These are phyloP conservation scores for Parachlorella kessleri DNA, from an alignment of 139 green algal genomes.

Conservation along the genomic window DNA sequence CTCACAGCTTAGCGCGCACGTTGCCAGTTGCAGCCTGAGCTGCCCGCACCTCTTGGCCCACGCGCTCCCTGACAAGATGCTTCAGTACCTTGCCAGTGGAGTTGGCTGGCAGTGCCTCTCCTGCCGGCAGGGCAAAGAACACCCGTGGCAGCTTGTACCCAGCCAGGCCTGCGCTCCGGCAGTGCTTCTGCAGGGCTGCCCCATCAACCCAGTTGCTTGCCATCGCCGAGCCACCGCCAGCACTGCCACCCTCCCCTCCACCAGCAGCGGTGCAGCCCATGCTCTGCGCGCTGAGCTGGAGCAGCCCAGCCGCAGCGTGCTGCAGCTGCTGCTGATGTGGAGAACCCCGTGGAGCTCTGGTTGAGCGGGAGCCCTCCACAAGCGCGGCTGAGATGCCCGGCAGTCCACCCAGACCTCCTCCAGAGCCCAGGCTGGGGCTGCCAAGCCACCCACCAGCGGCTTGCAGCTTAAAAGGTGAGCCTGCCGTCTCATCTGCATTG, in stretches of 20 bases:
- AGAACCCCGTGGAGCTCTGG: no score
- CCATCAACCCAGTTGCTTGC: slow-evolving; percentile 13
- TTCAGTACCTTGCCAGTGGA: slow-evolving; percentile 76
- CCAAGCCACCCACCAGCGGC: no score
- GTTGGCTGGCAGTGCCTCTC: slow-evolving; percentile 53
- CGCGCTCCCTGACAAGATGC: slow-evolving; percentile 34
- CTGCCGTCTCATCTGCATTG: no score
- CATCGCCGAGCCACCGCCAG: neutral
- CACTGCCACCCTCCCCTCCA: neutral
- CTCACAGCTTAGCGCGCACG: no score
- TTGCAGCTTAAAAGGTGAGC: no score
- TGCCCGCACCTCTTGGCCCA: slow-evolving; percentile 16
- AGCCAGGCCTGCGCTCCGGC: slow-evolving; percentile 51
- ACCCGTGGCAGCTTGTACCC: slow-evolving; percentile 70
- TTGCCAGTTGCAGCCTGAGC: neutral
- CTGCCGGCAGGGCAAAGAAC: slow-evolving; percentile 5
- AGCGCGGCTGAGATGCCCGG: no score
- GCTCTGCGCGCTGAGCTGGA: neutral
- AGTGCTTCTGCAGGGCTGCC: slow-evolving; percentile 52
- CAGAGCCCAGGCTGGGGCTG: no score
- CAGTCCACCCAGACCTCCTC: no score
- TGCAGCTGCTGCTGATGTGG: slow-evolving; percentile 8
- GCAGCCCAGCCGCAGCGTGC: slow-evolving; percentile 1
- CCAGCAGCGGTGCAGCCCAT: neutral
- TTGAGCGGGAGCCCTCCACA: no score